A percentile compares a stretch with the other conserved stretches of the same genome.
phyloP scores from a whole-genome alignment of 2,329 filamentous ascomycete genomes.

The Cytospora leucostoma region DNA sequence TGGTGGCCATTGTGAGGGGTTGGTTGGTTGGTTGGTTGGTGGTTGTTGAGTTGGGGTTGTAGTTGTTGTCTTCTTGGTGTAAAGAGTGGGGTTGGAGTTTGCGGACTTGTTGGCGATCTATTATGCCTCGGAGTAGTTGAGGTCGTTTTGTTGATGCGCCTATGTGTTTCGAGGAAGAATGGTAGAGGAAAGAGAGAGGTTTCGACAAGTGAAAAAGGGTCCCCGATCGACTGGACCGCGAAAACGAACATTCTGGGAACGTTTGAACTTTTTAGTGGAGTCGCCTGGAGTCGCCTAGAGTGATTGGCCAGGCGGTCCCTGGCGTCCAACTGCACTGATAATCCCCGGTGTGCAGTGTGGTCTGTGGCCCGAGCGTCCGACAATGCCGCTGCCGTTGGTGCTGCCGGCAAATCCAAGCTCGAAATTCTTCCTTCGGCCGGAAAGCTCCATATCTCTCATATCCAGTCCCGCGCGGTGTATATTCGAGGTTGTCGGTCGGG shows the following conservation, averaged over 20 bases:
- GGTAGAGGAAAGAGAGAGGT: not conserved
- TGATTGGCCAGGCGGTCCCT: not conserved
- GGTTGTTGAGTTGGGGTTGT: not conserved
- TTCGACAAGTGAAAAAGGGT: not conserved
- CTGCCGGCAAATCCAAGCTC: conserved; percentile 18
- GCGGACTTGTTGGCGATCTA: not conserved
- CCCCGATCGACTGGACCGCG: not conserved
- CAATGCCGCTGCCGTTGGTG: conserved; percentile 5
- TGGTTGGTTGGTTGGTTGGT: not conserved
- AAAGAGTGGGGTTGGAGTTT: not conserved
- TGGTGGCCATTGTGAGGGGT: conserved; percentile 2
- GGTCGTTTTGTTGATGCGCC: not conserved
- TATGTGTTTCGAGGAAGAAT: not conserved
- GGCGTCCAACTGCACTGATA: not conserved
- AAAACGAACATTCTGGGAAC: not conserved
- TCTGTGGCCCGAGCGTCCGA: conserved; percentile 23
- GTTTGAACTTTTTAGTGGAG: conserved; percentile 21
- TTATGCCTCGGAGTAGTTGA: no score
- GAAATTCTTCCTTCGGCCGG: conserved; percentile 26
- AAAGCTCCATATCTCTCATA: conserved; percentile 11
- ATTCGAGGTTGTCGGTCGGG: not conserved
- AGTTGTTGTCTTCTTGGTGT: not conserved
- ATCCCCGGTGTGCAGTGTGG: no score
- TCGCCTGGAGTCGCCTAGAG: not conserved
- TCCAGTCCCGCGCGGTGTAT: not conserved